These are phyloP conservation scores for Lipomyces lipofer DNA, from an alignment of 805 yeast genomes.

Conservation along the genomic window DNA sequence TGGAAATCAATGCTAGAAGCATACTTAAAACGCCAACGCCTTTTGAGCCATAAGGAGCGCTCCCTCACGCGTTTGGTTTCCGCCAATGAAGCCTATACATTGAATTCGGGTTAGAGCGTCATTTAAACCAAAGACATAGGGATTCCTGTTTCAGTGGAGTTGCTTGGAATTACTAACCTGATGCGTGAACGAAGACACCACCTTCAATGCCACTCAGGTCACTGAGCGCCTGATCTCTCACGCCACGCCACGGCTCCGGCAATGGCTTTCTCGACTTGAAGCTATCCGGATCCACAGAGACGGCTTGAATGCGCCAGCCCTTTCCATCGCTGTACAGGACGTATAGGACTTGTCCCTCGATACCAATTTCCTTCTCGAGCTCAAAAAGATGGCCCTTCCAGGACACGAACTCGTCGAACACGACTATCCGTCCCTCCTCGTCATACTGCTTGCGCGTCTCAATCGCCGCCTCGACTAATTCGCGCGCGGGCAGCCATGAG, in stretches of 20 bases:
- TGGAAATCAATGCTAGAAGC: background rate
- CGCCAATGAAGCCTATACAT: constrained; percentile 98
- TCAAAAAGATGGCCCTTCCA: constrained; percentile 92
- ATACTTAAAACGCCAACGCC: constrained; percentile 37
- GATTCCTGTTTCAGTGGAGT: constrained; percentile 35
- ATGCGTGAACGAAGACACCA: constrained; percentile 88
- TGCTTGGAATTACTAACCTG: constrained; percentile 15
- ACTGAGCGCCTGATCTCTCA: constrained; percentile 81
- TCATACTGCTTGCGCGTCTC: constrained; percentile 60
- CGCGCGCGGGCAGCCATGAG: constrained; percentile 89
- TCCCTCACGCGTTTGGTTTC: constrained; percentile 76
- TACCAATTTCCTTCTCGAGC: constrained; percentile 56
- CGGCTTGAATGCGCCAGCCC: constrained; percentile 86
- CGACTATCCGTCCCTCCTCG: constrained; percentile 68
- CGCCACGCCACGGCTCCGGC: constrained; percentile 93
- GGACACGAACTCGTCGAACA: constrained; percentile 77
- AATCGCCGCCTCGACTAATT: constrained; percentile 71
- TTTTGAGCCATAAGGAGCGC: constrained; percentile 70
- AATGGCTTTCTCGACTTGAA: constrained; percentile 84
- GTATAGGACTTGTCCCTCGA: constrained; percentile 54
- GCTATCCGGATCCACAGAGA: constrained; percentile 72
- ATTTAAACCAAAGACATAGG: constrained; percentile 38
- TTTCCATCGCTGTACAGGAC: constrained; percentile 75
- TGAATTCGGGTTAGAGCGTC: too few species aligned
- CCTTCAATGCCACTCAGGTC: constrained; percentile 77